Evolutionary conservation across 2,329 filamentous ascomycete species (phyloP).

Genomic region (Bisporella sp.): DNA sequence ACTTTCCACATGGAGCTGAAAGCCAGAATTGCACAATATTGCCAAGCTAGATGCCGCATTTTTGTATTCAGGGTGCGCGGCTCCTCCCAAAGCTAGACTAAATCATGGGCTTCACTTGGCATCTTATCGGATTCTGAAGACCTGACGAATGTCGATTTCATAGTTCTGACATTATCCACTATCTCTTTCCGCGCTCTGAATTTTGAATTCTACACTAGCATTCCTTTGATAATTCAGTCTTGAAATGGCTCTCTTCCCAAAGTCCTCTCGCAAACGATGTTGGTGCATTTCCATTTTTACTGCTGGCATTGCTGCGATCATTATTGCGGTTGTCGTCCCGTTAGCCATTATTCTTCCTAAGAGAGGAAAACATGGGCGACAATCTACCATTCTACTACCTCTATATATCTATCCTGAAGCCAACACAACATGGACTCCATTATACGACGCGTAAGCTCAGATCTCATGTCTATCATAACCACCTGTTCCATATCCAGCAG

Average conservation of each 20-base stretch:
- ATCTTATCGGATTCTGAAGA: background rate
- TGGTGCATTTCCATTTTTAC: background rate
- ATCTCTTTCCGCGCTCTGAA: background rate
- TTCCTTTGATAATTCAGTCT: background rate
- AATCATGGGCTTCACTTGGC: too few relatives aligned
- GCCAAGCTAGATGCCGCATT: too few relatives aligned
- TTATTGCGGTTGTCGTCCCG: background rate
- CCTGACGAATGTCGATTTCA: background rate
- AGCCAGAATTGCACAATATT: too few relatives aligned
- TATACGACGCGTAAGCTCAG: slow-evolving; percentile 11
- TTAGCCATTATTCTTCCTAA: background rate
- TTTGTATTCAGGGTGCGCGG: too few relatives aligned
- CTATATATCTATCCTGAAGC: slow-evolving; percentile 15
- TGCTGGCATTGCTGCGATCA: background rate
- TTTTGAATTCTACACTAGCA: background rate
- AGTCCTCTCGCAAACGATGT: background rate
- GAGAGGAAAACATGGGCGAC: background rate
- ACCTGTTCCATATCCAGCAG: background rate
- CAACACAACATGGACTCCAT: slow-evolving; percentile 13
- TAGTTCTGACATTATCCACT: background rate
- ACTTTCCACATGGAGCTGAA: too few relatives aligned
- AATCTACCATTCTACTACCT: slow-evolving; percentile 14
- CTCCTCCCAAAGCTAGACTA: too few relatives aligned
- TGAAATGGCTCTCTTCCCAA: background rate
- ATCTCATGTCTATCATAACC: background rate